These are phyloP conservation scores for Colletotrichum neosansevieriae DNA, from an alignment of 2,329 filamentous ascomycete genomes.

Conservation along the genomic window DNA sequence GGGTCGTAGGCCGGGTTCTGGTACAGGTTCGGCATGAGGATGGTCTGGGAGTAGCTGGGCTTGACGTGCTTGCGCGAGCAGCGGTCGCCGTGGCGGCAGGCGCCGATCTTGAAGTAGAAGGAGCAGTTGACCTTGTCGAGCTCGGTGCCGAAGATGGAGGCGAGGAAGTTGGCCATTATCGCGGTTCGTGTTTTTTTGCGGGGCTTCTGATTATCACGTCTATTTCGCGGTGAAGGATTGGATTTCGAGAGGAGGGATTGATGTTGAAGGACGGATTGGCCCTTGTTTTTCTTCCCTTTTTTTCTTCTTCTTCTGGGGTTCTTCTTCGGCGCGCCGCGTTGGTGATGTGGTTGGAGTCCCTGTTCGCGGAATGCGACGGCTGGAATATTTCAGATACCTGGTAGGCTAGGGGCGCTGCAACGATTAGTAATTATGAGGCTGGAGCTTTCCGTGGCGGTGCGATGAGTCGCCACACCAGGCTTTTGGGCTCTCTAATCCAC, in stretches of 20 bases:
- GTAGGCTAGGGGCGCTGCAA: slow-evolving; percentile 35
- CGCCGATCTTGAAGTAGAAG: slow-evolving; percentile 98
- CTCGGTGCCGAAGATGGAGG: slow-evolving; percentile 99
- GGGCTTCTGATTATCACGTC: not conserved
- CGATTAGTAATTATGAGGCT: slow-evolving; percentile 36
- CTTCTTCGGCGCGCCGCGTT: slow-evolving; percentile 2
- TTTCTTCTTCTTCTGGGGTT: too few relatives aligned
- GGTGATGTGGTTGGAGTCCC: slow-evolving; percentile 15
- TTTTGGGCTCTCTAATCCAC: too few relatives aligned
- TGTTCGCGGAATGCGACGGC: slow-evolving; percentile 30
- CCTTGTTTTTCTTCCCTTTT: not conserved
- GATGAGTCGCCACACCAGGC: not conserved
- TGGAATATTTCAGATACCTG: slow-evolving; percentile 26
- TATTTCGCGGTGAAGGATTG: not conserved
- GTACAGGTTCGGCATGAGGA: slow-evolving; percentile 98
- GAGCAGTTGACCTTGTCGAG: slow-evolving; percentile 99
- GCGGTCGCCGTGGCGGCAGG: slow-evolving; percentile 97
- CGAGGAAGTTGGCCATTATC: slow-evolving; percentile 95
- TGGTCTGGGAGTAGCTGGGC: slow-evolving; percentile 96
- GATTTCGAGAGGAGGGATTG: not conserved
- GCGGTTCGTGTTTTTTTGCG: slow-evolving; percentile 1
- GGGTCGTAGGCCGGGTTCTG: slow-evolving; percentile 98
- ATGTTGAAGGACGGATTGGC: slow-evolving; percentile 5
- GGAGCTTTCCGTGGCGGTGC: not conserved
- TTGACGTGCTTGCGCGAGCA: slow-evolving; percentile 99